These are phyloP conservation scores for Boletus subparvulus DNA, from an alignment of 768 basidiomycete genomes.

Conservation along the genomic window DNA sequence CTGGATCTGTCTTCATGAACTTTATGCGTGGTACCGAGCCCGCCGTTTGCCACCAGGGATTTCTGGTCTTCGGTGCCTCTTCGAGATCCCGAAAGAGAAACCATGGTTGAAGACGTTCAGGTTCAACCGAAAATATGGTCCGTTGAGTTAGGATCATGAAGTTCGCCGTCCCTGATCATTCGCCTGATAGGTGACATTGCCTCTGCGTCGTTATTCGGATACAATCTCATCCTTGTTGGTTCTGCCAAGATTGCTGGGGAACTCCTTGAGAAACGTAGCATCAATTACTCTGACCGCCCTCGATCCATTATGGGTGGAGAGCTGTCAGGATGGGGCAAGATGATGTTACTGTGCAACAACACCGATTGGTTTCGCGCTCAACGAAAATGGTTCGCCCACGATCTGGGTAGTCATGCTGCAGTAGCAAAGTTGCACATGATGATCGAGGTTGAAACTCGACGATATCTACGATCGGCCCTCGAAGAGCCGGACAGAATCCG, in stretches of 20 bases:
- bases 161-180: background rate
- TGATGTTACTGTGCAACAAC: conserved; percentile 12
- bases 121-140: conserved; percentile 15
- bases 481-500: background rate
- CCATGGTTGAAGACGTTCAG: conserved; percentile 11
- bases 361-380: conserved; percentile 12
- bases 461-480: no score
- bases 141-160: background rate
- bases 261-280: conserved; percentile 45
- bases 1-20: background rate
- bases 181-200: conserved; percentile 13
- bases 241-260: conserved; percentile 41
- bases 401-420: conserved; percentile 10
- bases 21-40: background rate
- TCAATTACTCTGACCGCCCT: conserved; percentile 38
- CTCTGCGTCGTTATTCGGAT: conserved; percentile 6
- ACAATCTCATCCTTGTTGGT: conserved; percentile 45
- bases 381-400: conserved; percentile 19
- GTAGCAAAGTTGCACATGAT: background rate
- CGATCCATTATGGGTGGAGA: conserved; percentile 16
- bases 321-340: conserved; percentile 21
- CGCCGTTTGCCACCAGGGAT: conserved; percentile 16
- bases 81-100: conserved; percentile 11
- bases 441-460: no score
- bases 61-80: conserved; percentile 9